phyloP scores from a whole-genome alignment of 208 protist species.

The Jaenimonas drosophilae region DNA sequence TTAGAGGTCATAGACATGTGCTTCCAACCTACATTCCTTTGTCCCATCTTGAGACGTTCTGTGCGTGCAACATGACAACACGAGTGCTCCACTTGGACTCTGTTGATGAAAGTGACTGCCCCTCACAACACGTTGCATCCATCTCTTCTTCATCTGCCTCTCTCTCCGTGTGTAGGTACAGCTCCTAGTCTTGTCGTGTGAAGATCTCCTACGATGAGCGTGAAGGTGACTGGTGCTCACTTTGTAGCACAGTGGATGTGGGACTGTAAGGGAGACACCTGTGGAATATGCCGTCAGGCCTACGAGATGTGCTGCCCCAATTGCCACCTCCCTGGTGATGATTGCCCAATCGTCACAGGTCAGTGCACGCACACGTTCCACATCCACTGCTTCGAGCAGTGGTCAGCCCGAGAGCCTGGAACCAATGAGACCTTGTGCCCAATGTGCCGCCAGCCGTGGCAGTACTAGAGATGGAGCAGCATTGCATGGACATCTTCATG shows the following conservation, averaged over 20 bases:
- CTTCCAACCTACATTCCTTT: no score
- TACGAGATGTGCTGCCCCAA: constrained; percentile 83
- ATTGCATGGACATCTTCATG: no score
- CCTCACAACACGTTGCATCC: no score
- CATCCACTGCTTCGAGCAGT: constrained; percentile 98
- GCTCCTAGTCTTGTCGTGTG: background rate
- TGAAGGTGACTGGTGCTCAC: constrained; percentile 69
- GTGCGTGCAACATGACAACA: no score
- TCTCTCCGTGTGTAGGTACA: background rate
- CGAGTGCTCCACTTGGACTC: no score
- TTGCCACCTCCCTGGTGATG: constrained; percentile 78
- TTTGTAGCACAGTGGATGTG: constrained; percentile 83
- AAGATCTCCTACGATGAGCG: constrained; percentile 39
- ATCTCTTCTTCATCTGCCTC: background rate
- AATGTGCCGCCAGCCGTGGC: constrained; percentile 76
- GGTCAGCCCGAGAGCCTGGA: constrained; percentile 56
- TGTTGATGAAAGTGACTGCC: no score
- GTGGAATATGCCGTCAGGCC: constrained; percentile 74
- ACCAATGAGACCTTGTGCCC: constrained; percentile 55
- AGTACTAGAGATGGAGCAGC: no score
- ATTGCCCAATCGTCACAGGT: constrained; percentile 96
- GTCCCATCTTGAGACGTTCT: no score
- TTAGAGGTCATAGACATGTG: no score
- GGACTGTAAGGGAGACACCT: constrained; percentile 82
- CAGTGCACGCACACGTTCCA: constrained; percentile 98